A percentile compares a stretch with the other conserved stretches of the same genome.
These are phyloP conservation scores for Trametes pubescens DNA, from an alignment of 1,284 basidiomycete species.

Conservation along the genomic window DNA sequence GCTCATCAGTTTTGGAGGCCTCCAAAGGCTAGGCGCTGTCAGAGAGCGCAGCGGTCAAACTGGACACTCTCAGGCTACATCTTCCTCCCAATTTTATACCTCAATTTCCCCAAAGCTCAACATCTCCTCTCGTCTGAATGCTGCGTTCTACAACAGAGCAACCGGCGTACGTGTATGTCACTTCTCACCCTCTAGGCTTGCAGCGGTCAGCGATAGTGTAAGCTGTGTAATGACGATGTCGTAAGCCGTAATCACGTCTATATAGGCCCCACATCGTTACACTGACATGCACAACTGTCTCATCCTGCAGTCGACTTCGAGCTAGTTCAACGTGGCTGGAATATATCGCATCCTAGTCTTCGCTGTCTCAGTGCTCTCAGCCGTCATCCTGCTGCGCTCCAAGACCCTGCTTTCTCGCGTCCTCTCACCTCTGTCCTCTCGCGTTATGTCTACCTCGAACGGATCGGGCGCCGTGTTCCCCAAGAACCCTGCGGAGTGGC, in stretches of 20 bases:
- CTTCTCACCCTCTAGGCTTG: neutral
- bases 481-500: constrained; percentile 57
- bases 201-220: constrained; percentile 10
- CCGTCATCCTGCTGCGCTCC: constrained; percentile 32
- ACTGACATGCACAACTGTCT: neutral
- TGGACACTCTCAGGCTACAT: too few relatives aligned
- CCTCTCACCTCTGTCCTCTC: constrained; percentile 20
- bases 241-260: constrained; percentile 22
- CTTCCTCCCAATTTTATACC: too few relatives aligned
- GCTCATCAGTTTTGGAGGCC: too few relatives aligned
- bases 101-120: too few relatives aligned
- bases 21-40: too few relatives aligned
- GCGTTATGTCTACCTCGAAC: constrained; percentile 31
- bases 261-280: constrained; percentile 2
- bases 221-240: constrained; percentile 19
- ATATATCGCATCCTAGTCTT: constrained; percentile 16
- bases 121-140: too few relatives aligned
- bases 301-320: neutral
- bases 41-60: too few relatives aligned
- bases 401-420: constrained; percentile 26
- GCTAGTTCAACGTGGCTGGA: constrained; percentile 24
- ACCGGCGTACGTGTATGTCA: neutral
- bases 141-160: neutral
- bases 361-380: constrained; percentile 30
- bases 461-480: constrained; percentile 38